Percentiles rank a stretch among this genome's conserved stretches.
Evolutionary conservation across 2,329 filamentous ascomycete genomes (phyloP).

Genomic region (Microsporum audouinii): DNA sequence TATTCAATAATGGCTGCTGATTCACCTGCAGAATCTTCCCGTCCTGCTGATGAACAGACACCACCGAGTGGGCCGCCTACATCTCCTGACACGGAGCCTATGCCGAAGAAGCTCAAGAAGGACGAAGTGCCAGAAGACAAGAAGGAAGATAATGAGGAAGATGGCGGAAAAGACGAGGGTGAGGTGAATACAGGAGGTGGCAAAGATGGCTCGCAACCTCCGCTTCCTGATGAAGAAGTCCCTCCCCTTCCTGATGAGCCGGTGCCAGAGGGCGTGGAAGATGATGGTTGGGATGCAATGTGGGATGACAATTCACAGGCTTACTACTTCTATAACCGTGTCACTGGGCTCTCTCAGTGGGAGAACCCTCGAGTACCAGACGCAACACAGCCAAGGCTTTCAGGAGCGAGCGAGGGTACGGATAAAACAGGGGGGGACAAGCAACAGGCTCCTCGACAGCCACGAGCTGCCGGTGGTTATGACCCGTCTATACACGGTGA

Average conservation of each 20-base stretch:
- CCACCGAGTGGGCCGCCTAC: background rate
- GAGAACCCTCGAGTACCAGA: slow-evolving; percentile 68
- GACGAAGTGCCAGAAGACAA: background rate
- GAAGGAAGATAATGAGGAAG: background rate
- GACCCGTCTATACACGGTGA: slow-evolving; percentile 93
- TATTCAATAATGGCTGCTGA: slow-evolving; percentile 3
- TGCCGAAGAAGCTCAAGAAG: background rate
- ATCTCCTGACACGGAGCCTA: background rate
- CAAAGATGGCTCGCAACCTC: slow-evolving; percentile 24
- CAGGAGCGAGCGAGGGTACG: slow-evolving; percentile 21
- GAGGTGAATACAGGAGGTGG: slow-evolving; percentile 9
- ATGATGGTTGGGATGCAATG: slow-evolving; percentile 68
- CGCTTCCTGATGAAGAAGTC: slow-evolving; percentile 32
- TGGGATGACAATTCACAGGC: slow-evolving; percentile 59
- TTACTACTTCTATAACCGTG: slow-evolving; percentile 78
- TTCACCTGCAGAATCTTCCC: background rate
- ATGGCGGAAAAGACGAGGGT: slow-evolving; percentile 11
- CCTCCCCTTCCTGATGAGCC: slow-evolving; percentile 44
- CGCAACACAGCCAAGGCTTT: slow-evolving; percentile 17
- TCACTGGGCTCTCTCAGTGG: slow-evolving; percentile 66
- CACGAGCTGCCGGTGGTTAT: slow-evolving; percentile 54
- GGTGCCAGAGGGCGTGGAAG: slow-evolving; percentile 34
- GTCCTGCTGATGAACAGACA: background rate
- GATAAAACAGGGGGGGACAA: slow-evolving; percentile 23
- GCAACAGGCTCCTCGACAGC: slow-evolving; percentile 21